Evolutionary conservation across 345 rosid genomes (phyloP), one percentile per base, ranked within the genome.

Genomic region (Populus pruinosa): DNA sequence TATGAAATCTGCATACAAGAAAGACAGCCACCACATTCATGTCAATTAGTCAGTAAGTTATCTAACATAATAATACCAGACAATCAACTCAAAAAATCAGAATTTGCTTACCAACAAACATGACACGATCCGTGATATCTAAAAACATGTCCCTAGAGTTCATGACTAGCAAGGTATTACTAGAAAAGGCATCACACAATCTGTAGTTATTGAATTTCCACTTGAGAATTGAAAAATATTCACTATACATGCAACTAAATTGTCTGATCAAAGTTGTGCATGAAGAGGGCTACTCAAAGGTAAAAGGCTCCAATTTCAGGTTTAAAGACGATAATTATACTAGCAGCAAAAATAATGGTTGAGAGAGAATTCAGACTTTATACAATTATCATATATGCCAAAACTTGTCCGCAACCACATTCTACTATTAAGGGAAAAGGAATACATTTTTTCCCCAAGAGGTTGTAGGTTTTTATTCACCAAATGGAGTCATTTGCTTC

Each of bases 1-100:
- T 96, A 94, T 5, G 99, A 77, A 85, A 96, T 89, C 99, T 96
- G 87, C 84, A 80, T 8, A 73, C 38, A 21, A 80, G 76, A 76
- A 79, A 69, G 16, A 79, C 75, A 79, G 47, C 67, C 56, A 77
- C 64, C 68, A 72, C 35, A 49, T 63, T 71, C 63, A 64, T 62
- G 38, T 49, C 50, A 63, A 67, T 55, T 29, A 25, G n/a, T 10
- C 35, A 44, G 35, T 41, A 3, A 23, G 62, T 50, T 55, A n/a
- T 35, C 74, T 21, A 31, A 67, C 29, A 47, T 29, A 25, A 76
- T 21, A n/a, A 55, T 63, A 67, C 47, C 62, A 62, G 69, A 49
- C 33, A 77, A 68, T 44, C 4, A 44, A 63, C 38, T 33, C n/a
- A 55, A 69, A 41, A 70, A 56, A 56, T 29, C 70, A 77, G 47